phyloP scores from a whole-genome alignment of 1,284 basidiomycete genomes.

The Phellopilus nigrolimitatus region DNA sequence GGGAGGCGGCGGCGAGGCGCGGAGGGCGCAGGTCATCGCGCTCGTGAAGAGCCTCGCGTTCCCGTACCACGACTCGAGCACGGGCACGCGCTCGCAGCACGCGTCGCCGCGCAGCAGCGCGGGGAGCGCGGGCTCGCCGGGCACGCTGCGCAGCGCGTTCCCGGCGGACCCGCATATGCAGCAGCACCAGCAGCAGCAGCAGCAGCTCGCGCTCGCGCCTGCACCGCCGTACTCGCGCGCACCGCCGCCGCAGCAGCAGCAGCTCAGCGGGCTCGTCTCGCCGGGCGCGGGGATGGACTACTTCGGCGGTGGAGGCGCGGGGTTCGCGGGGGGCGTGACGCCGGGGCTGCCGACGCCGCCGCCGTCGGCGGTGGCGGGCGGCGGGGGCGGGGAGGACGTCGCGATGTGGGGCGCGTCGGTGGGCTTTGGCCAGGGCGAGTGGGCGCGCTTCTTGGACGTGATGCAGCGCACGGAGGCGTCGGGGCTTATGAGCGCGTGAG shows the following conservation, averaged over 20 bases:
- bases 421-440: too few species aligned
- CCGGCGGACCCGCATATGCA: slow-evolving; percentile 1
- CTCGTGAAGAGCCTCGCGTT: slow-evolving; percentile 70
- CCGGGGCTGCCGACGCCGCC: slow-evolving; percentile 5
- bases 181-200: slow-evolving; percentile 32
- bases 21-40: slow-evolving; percentile 44
- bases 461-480: too few species aligned
- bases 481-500: slow-evolving; percentile 7
- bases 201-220: slow-evolving; percentile 15
- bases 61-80: slow-evolving; percentile 63
- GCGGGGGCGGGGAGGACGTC: slow-evolving; percentile 13
- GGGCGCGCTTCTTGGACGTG: too few species aligned
- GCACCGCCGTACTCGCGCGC: slow-evolving; percentile 14
- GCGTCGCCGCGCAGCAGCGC: too few species aligned
- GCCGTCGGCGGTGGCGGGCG: slow-evolving; percentile 19
- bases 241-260: slow-evolving; percentile 17
- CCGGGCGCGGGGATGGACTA: slow-evolving; percentile 13
- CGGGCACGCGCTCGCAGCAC: too few species aligned
- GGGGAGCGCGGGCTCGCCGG: slow-evolving; percentile 12
- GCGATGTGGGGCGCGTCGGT: too few species aligned
- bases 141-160: slow-evolving; percentile 11
- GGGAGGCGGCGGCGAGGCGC: slow-evolving; percentile 21
- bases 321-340: not conserved
- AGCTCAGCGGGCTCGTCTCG: slow-evolving; percentile 17
- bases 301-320: slow-evolving; percentile 12